Percentiles rank a stretch among this genome's conserved stretches.
These are phyloP conservation scores for Vigna trinervia DNA, from an alignment of 306 rosid genomes.

Conservation along the genomic window DNA sequence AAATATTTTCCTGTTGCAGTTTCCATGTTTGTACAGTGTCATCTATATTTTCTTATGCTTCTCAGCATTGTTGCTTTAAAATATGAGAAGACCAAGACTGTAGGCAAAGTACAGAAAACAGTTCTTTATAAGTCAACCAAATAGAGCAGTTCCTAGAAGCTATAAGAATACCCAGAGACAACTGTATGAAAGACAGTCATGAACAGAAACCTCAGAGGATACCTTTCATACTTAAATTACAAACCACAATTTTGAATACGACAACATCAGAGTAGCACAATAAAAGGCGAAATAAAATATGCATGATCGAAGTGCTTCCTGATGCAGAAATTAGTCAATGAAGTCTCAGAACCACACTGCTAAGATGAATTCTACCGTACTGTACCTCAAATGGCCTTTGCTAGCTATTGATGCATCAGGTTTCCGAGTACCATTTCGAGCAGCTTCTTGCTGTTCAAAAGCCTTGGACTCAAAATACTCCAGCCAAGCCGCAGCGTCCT, in stretches of 20 bases:
- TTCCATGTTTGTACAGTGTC: background rate
- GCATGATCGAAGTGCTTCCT: conserved; percentile 21
- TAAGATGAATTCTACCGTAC: conserved; percentile 37
- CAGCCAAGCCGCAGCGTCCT: conserved; percentile 99
- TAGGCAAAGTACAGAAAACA: conserved; percentile 12
- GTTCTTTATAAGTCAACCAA: conserved; percentile 5
- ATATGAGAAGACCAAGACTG: conserved; percentile 4
- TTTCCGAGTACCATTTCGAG: conserved; percentile 91
- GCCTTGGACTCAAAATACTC: conserved; percentile 99
- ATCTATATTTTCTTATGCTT: conserved; percentile 24
- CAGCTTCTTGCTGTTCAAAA: conserved; percentile 99
- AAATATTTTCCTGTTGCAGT: background rate
- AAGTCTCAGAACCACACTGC: conserved; percentile 32
- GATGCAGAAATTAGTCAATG: conserved; percentile 26
- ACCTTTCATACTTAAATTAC: conserved; percentile 6
- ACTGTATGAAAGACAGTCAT: conserved; percentile 24
- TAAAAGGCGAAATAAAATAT: conserved; percentile 7
- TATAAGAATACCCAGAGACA: conserved; percentile 34
- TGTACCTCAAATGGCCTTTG: conserved; percentile 97
- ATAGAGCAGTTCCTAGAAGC: background rate
- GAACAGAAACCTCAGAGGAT: conserved; percentile 28
- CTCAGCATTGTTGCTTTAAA: conserved; percentile 25
- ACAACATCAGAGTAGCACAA: conserved; percentile 6
- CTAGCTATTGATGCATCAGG: conserved; percentile 99
- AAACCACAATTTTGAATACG: conserved; percentile 20